Conservation (phyloP, 2,329 filamentous ascomycete species). For the Aspergillus luchuensis region DNA sequence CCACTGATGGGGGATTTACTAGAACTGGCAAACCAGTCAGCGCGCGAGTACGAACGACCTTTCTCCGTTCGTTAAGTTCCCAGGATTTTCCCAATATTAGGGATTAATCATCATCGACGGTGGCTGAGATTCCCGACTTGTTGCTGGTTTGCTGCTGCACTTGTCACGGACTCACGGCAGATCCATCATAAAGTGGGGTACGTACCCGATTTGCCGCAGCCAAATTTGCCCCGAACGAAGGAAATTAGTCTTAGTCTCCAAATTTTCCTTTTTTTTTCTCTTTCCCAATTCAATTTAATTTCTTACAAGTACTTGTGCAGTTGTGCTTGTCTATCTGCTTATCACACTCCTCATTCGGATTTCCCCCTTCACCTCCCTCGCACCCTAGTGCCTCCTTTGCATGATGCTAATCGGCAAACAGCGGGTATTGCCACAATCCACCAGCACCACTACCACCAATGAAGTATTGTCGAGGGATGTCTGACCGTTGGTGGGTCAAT, state of each 20-base stretch:
- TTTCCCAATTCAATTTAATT: not conserved
- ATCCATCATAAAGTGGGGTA: conserved; percentile 15
- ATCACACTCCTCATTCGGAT: not conserved
- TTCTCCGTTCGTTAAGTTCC: not conserved
- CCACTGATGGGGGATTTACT: conserved; percentile 5
- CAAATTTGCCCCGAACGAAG: not conserved
- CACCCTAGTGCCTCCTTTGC: not conserved
- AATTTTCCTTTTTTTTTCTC: not conserved
- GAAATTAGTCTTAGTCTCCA: not conserved
- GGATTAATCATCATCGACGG: not conserved
- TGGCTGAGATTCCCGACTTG: conserved; percentile 1
- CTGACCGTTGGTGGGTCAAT: conserved; percentile 15
- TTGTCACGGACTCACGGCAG: conserved; percentile 12
- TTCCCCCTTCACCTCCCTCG: not conserved
- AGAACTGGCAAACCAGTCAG: not conserved
- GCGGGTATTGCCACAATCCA: conserved; percentile 10
- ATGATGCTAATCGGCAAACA: conserved; percentile 5
- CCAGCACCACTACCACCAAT: conserved; percentile 5
- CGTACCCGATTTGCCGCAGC: conserved; percentile 7
- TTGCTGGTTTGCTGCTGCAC: conserved; percentile 7
- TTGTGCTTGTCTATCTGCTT: not conserved
- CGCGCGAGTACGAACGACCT: not conserved
- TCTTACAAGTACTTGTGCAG: no score
- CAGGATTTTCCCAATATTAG: not conserved
- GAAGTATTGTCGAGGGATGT: conserved; percentile 7